These are phyloP conservation scores for Dactylonectria estremocensis DNA, from an alignment of 2,329 filamentous ascomycete genomes.

Conservation along the genomic window DNA sequence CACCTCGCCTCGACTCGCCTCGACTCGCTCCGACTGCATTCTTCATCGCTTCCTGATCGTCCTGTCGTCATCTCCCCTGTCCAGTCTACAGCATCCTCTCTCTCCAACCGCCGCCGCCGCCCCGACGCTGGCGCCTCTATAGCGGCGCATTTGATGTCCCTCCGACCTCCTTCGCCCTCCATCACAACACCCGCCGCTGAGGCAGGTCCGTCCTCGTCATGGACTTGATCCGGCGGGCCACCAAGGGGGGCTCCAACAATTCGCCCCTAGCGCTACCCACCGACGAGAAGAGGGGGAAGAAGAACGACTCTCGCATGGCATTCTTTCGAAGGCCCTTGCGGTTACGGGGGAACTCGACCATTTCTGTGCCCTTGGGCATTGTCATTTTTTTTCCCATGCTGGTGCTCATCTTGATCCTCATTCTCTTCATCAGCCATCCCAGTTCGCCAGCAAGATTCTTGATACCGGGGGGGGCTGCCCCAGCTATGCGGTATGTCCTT, in stretches of 20 bases:
- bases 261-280: conserved; percentile 61
- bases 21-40: not conserved
- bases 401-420: conserved; percentile 90
- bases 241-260: conserved; percentile 63
- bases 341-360: conserved; percentile 89
- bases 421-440: conserved; percentile 91
- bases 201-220: conserved; percentile 57
- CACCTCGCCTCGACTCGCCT: conserved; percentile 1
- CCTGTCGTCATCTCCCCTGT: conserved; percentile 15
- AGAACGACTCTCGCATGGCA: conserved; percentile 71
- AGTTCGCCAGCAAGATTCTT: conserved; percentile 85
- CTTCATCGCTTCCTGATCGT: conserved; percentile 3
- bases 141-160: conserved; percentile 48
- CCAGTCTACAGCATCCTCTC: conserved; percentile 24
- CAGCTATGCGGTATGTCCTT: conserved; percentile 83
- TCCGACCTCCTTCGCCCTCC: conserved; percentile 49
- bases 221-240: conserved; percentile 72
- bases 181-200: conserved; percentile 58
- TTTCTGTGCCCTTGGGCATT: conserved; percentile 93
- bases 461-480: conserved; percentile 90
- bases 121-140: conserved; percentile 38
- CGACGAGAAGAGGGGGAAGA: conserved; percentile 65
- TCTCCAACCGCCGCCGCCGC: conserved; percentile 41
- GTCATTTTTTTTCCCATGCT: conserved; percentile 94
- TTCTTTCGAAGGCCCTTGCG: conserved; percentile 91